These are phyloP conservation scores for Psidium guajava DNA, from an alignment of 345 rosid species.

Conservation along the genomic window DNA sequence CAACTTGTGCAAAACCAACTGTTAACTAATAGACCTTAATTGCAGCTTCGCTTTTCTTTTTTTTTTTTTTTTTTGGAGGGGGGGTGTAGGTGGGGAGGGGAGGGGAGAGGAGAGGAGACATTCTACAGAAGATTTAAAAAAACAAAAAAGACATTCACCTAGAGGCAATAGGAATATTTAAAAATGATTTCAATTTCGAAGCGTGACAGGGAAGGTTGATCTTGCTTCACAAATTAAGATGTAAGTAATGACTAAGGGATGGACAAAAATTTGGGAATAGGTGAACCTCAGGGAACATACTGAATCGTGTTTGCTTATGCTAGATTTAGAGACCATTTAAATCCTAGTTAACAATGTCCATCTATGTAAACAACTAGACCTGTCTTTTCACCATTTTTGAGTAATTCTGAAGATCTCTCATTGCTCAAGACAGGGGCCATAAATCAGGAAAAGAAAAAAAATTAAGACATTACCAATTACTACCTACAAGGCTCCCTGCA, in stretches of 20 bases:
- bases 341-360: not conserved
- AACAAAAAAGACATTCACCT: not conserved
- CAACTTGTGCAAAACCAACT: not conserved
- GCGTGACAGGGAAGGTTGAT: not conserved
- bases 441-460: not conserved
- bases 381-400: not conserved
- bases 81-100: no score
- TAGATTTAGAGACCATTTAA: not conserved
- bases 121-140: not conserved
- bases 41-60: not conserved
- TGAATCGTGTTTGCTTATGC: not conserved
- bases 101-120: no score
- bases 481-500: not conserved
- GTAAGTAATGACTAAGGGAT: not conserved
- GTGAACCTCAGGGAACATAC: not conserved
- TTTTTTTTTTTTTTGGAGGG: no score
- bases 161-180: not conserved
- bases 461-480: not conserved
- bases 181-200: not conserved
- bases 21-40: not conserved
- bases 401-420: not conserved
- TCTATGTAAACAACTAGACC: not conserved
- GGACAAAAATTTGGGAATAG: not conserved
- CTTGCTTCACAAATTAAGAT: not conserved
- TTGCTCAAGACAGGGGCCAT: not conserved